Percentiles rank a stretch among this genome's conserved stretches.
These are phyloP conservation scores for Colletotrichum theobromicola DNA, from an alignment of 2,329 filamentous ascomycete species.

Conservation along the genomic window DNA sequence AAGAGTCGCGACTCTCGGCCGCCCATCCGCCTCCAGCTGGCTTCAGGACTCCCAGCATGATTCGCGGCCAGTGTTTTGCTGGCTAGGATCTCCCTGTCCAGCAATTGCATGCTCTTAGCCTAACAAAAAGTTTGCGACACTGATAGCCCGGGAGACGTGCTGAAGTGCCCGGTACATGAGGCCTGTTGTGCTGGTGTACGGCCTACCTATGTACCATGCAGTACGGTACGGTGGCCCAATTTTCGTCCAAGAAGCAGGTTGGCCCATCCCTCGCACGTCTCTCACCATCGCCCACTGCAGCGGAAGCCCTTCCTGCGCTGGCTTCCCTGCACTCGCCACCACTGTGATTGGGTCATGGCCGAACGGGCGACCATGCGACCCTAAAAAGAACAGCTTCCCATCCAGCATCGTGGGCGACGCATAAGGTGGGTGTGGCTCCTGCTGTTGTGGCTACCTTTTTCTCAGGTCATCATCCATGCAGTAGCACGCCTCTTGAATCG, in stretches of 20 bases:
- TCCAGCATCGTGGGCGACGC: background rate
- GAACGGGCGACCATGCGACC: background rate
- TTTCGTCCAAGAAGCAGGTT: constrained; percentile 1
- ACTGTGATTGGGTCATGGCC: constrained; percentile 1
- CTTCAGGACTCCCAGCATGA: constrained; percentile 2
- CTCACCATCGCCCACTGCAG: background rate
- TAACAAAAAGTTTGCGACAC: constrained; percentile 11
- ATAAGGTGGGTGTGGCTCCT: constrained; percentile 14
- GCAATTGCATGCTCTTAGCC: background rate
- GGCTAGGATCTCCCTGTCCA: constrained; percentile 10
- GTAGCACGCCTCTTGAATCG: constrained; percentile 15
- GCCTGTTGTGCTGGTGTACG: too few relatives aligned
- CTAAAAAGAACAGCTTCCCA: background rate
- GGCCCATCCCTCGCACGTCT: background rate
- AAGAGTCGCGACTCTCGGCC: background rate
- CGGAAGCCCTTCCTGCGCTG: background rate
- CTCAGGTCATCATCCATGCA: constrained; percentile 1
- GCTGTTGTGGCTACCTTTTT: constrained; percentile 8
- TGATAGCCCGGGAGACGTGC: constrained; percentile 1
- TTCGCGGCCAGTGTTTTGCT: background rate
- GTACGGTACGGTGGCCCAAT: background rate
- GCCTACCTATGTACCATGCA: background rate
- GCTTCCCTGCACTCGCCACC: background rate
- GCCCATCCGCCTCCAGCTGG: background rate
- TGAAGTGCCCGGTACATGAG: constrained; percentile 7